A percentile compares a stretch with the other conserved stretches of the same genome.
phyloP scores from a whole-genome alignment of 1,284 basidiomycete genomes.

The Ganoderma lucidum region DNA sequence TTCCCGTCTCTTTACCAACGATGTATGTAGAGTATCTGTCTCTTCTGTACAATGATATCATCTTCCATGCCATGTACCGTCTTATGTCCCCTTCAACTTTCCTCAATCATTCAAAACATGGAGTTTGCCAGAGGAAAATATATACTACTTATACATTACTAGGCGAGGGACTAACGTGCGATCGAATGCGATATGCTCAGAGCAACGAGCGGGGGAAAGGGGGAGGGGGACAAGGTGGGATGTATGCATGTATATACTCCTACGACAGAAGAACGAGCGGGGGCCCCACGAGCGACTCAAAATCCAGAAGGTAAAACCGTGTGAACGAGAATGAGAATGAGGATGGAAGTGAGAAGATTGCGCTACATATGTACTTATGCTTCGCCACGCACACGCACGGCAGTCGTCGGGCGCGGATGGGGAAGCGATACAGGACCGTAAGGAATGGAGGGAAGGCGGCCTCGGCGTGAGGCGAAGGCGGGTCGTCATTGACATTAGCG shows the following conservation, averaged over 20 bases:
- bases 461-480: neutral
- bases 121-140: slow-evolving; percentile 20
- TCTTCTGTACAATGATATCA: neutral
- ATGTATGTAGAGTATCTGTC: neutral
- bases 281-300: neutral
- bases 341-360: slow-evolving; percentile 11
- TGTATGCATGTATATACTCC: neutral
- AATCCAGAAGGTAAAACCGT: neutral
- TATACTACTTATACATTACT: slow-evolving; percentile 33
- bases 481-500: slow-evolving; percentile 26
- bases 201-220: slow-evolving; percentile 27
- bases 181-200: slow-evolving; percentile 30
- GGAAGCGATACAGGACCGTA: slow-evolving; percentile 5
- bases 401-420: neutral
- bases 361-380: slow-evolving; percentile 1
- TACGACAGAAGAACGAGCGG: slow-evolving; percentile 17
- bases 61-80: neutral
- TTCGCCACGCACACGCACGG: neutral
- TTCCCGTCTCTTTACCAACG: neutral
- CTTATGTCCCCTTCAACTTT: neutral
- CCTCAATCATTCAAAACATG: neutral
- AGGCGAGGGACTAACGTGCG: slow-evolving; percentile 25
- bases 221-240: slow-evolving; percentile 4
- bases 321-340: slow-evolving; percentile 7
- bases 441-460: slow-evolving; percentile 6